Evolutionary conservation across 208 protist genomes (phyloP), one percentile per base, ranked within the genome.

Genomic region (Acanthamoeba lenticulata): DNA sequence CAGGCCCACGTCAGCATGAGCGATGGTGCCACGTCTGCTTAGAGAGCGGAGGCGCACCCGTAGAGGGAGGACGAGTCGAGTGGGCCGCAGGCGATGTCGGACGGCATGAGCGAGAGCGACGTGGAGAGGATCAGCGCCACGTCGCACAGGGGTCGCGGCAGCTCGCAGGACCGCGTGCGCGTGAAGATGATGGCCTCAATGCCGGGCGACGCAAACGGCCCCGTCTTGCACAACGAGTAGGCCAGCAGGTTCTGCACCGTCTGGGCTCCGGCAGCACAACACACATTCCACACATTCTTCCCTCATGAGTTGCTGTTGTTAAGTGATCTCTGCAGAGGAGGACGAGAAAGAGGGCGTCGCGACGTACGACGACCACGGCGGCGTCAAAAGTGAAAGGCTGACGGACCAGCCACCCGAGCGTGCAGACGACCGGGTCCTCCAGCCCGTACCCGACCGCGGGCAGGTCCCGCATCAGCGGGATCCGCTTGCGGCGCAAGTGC

Each of bases 391-490:
- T 91, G n/a, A 91, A 2, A 13, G 85, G 85, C 60, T 91, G 32
- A 1, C 32, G 5, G 85, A 40, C 13, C 42, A 32, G 38, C 32
- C 36, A 91, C 27, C 27, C 38, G 32, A 91, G 36, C 7, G 40
- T 72, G 36, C 49, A 65, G 34, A 91, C 32, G 29, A 91, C 38
- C 11, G 32, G 85, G 52, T 91, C 85, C 24, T 91, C 47, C 49
- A 74, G 13, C 1, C 7, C 27, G 13, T 85, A 38, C 7, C 74
- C 74, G 7, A 85, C 42, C 44, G 38, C 74, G 1, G 74, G 74
- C 11, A 91, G 42, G n/a, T 72, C 49, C 32, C 42, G 85, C 36
- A 74, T 69, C 47, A 85, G 74, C 4, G 74, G 38, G 34, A 85
- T 55, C 4, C 74, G 9, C 44, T 85, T 85, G 27, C 44, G 42